Conservation (phyloP, 306 rosid genomes). For the Fragaria ananassa region DNA sequence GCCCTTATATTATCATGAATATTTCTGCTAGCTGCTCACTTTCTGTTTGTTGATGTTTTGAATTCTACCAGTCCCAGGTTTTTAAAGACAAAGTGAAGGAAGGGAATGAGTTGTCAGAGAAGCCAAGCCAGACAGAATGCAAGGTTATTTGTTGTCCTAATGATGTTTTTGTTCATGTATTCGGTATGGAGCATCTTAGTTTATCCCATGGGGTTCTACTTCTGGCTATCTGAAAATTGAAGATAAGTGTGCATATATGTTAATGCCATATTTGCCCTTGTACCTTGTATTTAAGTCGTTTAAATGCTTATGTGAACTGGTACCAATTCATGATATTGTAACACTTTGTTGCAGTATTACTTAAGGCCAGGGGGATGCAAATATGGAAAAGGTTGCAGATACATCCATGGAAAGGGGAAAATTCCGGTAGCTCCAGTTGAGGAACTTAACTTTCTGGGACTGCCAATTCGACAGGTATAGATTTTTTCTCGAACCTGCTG, state of each 20-base stretch:
- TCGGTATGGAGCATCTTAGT: background rate
- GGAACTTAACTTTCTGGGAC: constrained; percentile 79
- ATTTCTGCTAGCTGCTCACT: constrained; percentile 14
- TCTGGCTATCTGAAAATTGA: background rate
- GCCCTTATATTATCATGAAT: too few species aligned
- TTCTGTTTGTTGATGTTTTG: constrained; percentile 24
- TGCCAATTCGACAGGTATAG: constrained; percentile 86
- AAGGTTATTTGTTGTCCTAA: constrained; percentile 54
- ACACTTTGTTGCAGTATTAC: constrained; percentile 60
- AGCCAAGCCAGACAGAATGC: constrained; percentile 67
- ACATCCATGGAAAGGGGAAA: constrained; percentile 60
- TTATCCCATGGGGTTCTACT: background rate
- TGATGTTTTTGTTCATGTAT: constrained; percentile 5
- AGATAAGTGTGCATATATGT: background rate
- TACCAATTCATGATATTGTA: constrained; percentile 17
- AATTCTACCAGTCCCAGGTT: constrained; percentile 39
- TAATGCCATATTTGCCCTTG: constrained; percentile 11
- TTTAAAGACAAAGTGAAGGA: constrained; percentile 53
- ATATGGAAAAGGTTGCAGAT: constrained; percentile 77
- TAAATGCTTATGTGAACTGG: constrained; percentile 19
- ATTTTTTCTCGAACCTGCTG: background rate
- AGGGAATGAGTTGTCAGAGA: constrained; percentile 53
- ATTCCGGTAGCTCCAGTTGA: constrained; percentile 30
- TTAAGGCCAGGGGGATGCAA: constrained; percentile 85
- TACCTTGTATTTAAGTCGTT: background rate